phyloP scores from a whole-genome alignment of 2,329 filamentous ascomycete species.

The Fusarium sp. region DNA sequence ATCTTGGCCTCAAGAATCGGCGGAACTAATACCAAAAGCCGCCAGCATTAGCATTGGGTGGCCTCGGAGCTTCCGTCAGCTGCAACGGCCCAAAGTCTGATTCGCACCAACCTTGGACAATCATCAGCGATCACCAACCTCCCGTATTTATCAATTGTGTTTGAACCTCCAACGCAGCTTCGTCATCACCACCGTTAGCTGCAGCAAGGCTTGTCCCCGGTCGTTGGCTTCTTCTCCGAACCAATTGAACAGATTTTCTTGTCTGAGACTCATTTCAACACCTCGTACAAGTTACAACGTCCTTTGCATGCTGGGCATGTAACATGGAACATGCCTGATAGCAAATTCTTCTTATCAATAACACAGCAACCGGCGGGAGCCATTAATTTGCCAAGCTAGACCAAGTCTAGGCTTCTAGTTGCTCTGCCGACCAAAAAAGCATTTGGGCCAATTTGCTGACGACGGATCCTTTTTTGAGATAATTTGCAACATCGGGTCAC shows the following conservation, averaged over 20 bases:
- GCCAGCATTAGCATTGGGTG: slow-evolving; percentile 9
- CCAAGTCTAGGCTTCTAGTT: slow-evolving; percentile 39
- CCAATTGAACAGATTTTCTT: slow-evolving; percentile 31
- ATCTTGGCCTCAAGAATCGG: slow-evolving; percentile 30
- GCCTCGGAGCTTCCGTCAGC: slow-evolving; percentile 31
- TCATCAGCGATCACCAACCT: slow-evolving; percentile 21
- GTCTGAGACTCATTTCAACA: slow-evolving; percentile 4
- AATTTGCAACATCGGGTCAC: slow-evolving; percentile 24
- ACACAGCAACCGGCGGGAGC: slow-evolving; percentile 1
- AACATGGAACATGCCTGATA: slow-evolving; percentile 12
- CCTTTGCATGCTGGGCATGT: slow-evolving; percentile 7
- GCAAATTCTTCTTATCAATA: slow-evolving; percentile 22
- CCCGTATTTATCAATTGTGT: slow-evolving; percentile 23
- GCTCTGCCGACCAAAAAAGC: slow-evolving; percentile 40
- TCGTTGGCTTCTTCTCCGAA: slow-evolving; percentile 9
- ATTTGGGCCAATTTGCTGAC: slow-evolving; percentile 26
- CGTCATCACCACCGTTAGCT: slow-evolving; percentile 22
- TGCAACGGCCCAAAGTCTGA: slow-evolving; percentile 29
- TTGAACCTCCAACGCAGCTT: slow-evolving; percentile 9
- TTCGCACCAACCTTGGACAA: slow-evolving; percentile 11
- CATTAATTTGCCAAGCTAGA: slow-evolving; percentile 31
- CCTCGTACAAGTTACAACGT: not conserved
- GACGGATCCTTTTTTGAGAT: slow-evolving; percentile 16
- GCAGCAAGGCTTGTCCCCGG: slow-evolving; percentile 25
- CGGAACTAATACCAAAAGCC: slow-evolving; percentile 20